Conservation (phyloP, 1,139 yeast genomes). For the Hanseniaspora uvarum region DNA sequence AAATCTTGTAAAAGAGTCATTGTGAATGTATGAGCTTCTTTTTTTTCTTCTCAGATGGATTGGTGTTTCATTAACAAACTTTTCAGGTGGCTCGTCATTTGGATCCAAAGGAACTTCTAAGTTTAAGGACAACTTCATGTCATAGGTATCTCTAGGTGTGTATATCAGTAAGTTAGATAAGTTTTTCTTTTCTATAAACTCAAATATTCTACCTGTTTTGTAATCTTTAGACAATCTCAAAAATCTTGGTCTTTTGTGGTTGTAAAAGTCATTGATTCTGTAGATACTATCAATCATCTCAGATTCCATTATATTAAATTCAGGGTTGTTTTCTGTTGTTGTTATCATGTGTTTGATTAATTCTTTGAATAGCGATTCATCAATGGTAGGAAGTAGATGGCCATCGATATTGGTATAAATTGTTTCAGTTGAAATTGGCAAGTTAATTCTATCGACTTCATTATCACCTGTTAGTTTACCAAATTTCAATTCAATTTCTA, state of each 20-base stretch:
- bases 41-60: slow-evolving; percentile 51
- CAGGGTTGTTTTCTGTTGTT: slow-evolving; percentile 40
- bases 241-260: slow-evolving; percentile 42
- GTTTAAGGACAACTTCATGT: slow-evolving; percentile 63
- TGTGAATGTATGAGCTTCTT: slow-evolving; percentile 53
- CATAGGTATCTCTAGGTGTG: slow-evolving; percentile 70
- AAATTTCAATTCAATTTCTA: slow-evolving; percentile 75
- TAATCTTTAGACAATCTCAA: slow-evolving; percentile 58
- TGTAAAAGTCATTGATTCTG: slow-evolving; percentile 32
- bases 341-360: slow-evolving; percentile 49
- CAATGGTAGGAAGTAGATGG: slow-evolving; percentile 60
- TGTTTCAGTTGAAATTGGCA: slow-evolving; percentile 71
- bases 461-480: slow-evolving; percentile 65
- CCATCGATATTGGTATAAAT: slow-evolving; percentile 48
- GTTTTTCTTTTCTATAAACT: slow-evolving; percentile 62
- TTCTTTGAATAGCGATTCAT: slow-evolving; percentile 55
- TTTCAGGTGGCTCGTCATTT: slow-evolving; percentile 46
- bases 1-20: slow-evolving; percentile 58
- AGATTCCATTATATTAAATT: slow-evolving; percentile 34
- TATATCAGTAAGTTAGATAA: slow-evolving; percentile 60
- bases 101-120: slow-evolving; percentile 53
- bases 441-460: slow-evolving; percentile 51
- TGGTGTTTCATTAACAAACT: slow-evolving; percentile 42
- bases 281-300: slow-evolving; percentile 35
- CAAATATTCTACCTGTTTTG: slow-evolving; percentile 53